Evolutionary conservation across 176 grass and related monocot genomes (phyloP).

Genomic region (Eremochloa ophiuroides): DNA sequence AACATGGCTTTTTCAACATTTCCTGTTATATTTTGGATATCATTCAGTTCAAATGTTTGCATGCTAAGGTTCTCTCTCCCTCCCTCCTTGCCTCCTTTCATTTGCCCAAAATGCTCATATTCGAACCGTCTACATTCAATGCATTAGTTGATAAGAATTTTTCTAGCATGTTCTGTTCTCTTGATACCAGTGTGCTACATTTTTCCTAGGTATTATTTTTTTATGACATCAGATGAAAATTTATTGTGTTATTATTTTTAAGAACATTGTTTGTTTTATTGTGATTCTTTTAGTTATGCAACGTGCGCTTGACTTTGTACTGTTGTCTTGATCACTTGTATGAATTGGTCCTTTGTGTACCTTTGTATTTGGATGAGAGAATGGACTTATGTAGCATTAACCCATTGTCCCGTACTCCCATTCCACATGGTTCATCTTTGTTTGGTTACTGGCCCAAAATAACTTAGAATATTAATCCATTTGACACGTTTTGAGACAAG

Average conservation of each 20-base stretch:
- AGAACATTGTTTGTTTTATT: background rate
- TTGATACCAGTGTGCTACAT: background rate
- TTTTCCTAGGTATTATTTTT: background rate
- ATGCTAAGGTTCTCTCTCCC: background rate
- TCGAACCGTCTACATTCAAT: background rate
- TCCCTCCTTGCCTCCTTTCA: too few relatives aligned
- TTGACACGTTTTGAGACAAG: background rate
- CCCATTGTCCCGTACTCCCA: background rate
- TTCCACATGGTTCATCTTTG: background rate
- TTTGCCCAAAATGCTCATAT: background rate
- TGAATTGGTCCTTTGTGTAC: background rate
- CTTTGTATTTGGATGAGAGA: background rate
- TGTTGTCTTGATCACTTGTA: background rate
- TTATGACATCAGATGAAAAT: background rate
- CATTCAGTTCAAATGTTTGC: background rate
- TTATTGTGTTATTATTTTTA: background rate
- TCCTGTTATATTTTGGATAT: slow-evolving; percentile 12
- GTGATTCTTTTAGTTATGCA: background rate
- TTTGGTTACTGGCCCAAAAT: background rate
- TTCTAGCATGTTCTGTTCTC: background rate
- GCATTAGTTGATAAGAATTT: background rate
- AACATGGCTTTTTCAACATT: background rate
- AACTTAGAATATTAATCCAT: background rate
- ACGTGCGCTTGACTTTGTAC: background rate
- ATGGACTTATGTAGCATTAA: background rate